These are phyloP conservation scores for Colletotrichum tanaceti DNA, from an alignment of 2,329 filamentous ascomycete genomes.

Conservation along the genomic window DNA sequence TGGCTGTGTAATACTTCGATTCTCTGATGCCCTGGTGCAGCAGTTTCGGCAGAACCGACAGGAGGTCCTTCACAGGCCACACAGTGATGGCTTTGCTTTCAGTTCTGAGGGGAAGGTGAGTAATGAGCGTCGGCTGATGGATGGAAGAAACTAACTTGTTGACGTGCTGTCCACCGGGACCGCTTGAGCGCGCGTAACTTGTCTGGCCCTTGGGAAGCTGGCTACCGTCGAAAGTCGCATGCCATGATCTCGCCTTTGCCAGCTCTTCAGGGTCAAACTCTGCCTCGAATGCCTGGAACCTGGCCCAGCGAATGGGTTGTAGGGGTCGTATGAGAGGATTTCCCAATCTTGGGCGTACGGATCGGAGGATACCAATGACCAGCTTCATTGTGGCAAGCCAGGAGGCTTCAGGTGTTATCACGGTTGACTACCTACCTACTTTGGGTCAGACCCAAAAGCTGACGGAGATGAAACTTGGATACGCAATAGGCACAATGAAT, in stretches of 20 bases:
- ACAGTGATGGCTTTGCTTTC: constrained; percentile 69
- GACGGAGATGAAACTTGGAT: neutral
- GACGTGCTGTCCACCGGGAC: constrained; percentile 71
- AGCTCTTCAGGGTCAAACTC: constrained; percentile 63
- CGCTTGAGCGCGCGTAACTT: constrained; percentile 68
- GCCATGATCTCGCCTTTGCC: constrained; percentile 64
- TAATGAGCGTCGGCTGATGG: neutral
- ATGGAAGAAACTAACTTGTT: constrained; percentile 63
- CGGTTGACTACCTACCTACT: neutral
- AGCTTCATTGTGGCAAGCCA: constrained; percentile 14
- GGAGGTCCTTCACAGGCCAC: constrained; percentile 62
- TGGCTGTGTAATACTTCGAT: constrained; percentile 65
- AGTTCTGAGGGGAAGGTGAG: constrained; percentile 55
- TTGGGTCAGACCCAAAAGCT: neutral
- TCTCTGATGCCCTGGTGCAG: constrained; percentile 59
- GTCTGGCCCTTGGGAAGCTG: constrained; percentile 64
- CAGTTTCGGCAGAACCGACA: constrained; percentile 58
- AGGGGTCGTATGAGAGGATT: constrained; percentile 14
- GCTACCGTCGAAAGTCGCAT: constrained; percentile 55
- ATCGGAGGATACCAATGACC: neutral
- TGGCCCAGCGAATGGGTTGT: constrained; percentile 37
- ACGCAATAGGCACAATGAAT: neutral
- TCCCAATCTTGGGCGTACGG: neutral
- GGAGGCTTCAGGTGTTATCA: neutral
- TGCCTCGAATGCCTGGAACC: constrained; percentile 62